Evolutionary conservation across 257 asterid species (phyloP).

Genomic region (Prunella vulgaris): DNA sequence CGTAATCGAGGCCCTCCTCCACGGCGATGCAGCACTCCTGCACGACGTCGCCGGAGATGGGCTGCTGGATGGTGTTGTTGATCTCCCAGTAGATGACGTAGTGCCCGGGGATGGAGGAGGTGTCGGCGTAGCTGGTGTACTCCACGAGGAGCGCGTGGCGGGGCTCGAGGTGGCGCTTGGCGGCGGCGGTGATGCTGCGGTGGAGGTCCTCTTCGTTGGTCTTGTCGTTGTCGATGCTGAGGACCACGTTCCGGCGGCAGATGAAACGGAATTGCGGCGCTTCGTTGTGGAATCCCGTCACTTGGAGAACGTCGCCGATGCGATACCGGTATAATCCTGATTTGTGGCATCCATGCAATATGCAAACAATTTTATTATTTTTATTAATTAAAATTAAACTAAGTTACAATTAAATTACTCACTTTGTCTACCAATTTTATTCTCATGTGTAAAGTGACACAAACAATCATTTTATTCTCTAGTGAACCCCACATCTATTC

Average conservation of each 20-base stretch:
- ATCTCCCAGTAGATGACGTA: slow-evolving; percentile 80
- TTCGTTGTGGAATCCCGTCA: slow-evolving; percentile 60
- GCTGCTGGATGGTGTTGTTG: slow-evolving; percentile 26
- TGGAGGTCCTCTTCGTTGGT: slow-evolving; percentile 71
- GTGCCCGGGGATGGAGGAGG: slow-evolving; percentile 74
- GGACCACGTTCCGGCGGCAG: slow-evolving; percentile 69
- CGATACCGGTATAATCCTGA: slow-evolving; percentile 64
- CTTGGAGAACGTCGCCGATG: slow-evolving; percentile 75
- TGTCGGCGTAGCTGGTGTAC: slow-evolving; percentile 74
- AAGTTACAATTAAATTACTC: background rate
- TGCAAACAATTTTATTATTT: background rate
- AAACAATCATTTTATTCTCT: too few species aligned
- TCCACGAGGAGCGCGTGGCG: slow-evolving; percentile 55
- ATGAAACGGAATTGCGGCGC: slow-evolving; percentile 75
- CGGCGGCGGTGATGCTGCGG: slow-evolving; percentile 55
- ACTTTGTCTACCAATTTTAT: too few species aligned
- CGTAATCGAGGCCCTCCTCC: slow-evolving; percentile 62
- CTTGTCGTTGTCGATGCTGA: slow-evolving; percentile 74
- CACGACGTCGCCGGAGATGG: slow-evolving; percentile 33
- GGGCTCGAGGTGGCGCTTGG: slow-evolving; percentile 47
- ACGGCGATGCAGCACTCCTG: slow-evolving; percentile 59
- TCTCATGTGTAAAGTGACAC: too few species aligned
- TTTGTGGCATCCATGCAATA: background rate
- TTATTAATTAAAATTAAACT: background rate
- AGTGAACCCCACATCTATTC: too few species aligned